phyloP scores from a whole-genome alignment of 2,329 filamentous ascomycete species.

The Lasiodiplodia theobromae region DNA sequence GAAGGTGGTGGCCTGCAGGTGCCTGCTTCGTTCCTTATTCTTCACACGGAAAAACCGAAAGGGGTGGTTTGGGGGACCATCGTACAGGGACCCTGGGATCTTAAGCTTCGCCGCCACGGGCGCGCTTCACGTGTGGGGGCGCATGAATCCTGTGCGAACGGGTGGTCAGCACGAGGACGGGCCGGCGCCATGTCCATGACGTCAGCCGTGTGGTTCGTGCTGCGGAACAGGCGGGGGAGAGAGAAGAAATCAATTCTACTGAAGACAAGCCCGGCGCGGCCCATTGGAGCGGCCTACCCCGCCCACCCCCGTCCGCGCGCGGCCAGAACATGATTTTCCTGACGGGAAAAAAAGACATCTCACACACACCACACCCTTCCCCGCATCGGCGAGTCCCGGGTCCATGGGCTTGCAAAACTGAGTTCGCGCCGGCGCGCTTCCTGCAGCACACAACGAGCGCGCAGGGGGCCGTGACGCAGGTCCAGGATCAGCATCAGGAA shows the following conservation, averaged over 20 bases:
- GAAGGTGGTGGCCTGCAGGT: not conserved
- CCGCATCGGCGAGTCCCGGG: not conserved
- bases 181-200: not conserved
- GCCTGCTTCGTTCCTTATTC: not conserved
- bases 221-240: too few relatives aligned
- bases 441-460: not conserved
- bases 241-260: too few relatives aligned
- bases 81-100: not conserved
- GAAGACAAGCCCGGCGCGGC: not conserved
- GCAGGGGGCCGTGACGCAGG: conserved; percentile 1
- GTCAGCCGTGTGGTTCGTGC: conserved; percentile 5
- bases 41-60: not conserved
- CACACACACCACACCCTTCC: not conserved
- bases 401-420: conserved; percentile 7
- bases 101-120: conserved; percentile 12
- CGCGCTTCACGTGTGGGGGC: not conserved
- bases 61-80: not conserved
- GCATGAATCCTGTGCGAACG: conserved; percentile 16
- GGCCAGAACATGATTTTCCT: not conserved
- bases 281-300: not conserved
- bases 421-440: conserved; percentile 24
- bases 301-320: not conserved
- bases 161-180: conserved; percentile 1
- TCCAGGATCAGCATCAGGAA: conserved; percentile 20
- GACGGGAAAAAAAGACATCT: not conserved